Evolutionary conservation across 1,139 yeast species (phyloP), one percentile per base, ranked within the genome.

Genomic region (Yamadazyma jaroonii): DNA sequence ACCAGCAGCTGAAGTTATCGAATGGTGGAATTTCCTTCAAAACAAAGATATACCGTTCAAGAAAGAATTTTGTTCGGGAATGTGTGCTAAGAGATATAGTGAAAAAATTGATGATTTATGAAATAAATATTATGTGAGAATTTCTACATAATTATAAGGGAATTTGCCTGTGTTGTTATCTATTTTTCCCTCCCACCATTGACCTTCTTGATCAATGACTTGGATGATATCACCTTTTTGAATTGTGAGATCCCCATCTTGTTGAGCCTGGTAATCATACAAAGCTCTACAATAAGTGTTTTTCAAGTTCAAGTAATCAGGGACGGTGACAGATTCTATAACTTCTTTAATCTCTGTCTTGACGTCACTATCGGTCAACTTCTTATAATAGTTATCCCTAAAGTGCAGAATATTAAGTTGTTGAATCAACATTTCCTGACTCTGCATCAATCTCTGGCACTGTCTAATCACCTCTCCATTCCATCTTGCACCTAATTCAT

Each of bases 111-210:
- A 12, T 17, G 34, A 31, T 32, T 25, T 25, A 25, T 25, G 13
- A 25, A n/a, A 25, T 12, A 25, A 25, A n/a, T 25, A 25, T 8
- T 25, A n/a, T 12, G 12, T 4, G 12, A 46, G 41, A 25, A 45
- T 40, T 35, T 52, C 45, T 13, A 77, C 80, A 49, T 79, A 79
- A 51, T 76, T 80, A 5, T 63, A 52, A 2, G 88, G 87, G 48
- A 81, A 78, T 13, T 64, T 45, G 0, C 87, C 88, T 20, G 55
- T 44, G 17, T 55, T 46, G 0, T 77, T 82, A 33, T 67, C 61
- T 6, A 69, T 47, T 47, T 69, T 68, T 2, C 86, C 87, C 42
- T 67, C 68, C 84, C 85, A 81, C 87, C 87, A 81, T 23, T 61
- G 58, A 5, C 71, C 72, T 1, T 64, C 60, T 15, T 54, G 58